Percentiles rank a stretch among this genome's conserved stretches.
phyloP scores from a whole-genome alignment of 192 early-diverging fungal species.

The Obelidium mucronatum region DNA sequence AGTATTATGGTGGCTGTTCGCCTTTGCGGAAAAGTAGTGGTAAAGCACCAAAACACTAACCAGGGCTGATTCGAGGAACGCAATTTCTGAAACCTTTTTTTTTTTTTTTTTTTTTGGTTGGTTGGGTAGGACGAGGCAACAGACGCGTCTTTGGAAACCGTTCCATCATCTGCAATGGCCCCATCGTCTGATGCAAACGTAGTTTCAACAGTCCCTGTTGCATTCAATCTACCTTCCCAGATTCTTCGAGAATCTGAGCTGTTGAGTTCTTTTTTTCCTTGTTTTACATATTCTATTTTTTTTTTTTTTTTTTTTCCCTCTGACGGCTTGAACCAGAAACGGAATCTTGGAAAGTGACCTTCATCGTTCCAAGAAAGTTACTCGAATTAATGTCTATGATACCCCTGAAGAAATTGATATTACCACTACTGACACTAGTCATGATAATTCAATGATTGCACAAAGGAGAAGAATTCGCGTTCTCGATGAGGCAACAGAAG shows the following conservation, averaged over 20 bases:
- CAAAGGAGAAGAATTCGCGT: no score
- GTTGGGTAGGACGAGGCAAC: no score
- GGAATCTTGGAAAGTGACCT: slow-evolving; percentile 29
- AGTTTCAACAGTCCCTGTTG: slow-evolving; percentile 43
- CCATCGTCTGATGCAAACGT: no score
- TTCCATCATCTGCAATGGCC: no score
- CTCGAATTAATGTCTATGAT: slow-evolving; percentile 72
- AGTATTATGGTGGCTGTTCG: slow-evolving; percentile 77
- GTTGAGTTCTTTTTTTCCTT: slow-evolving; percentile 19
- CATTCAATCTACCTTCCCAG: slow-evolving; percentile 28
- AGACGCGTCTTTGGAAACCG: no score
- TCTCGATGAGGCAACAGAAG: no score
- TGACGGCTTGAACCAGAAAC: no score
- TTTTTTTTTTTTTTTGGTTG: no score
- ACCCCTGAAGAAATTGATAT: slow-evolving; percentile 74
- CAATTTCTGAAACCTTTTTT: slow-evolving; percentile 62
- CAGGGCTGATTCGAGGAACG: slow-evolving; percentile 55
- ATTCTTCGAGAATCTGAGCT: slow-evolving; percentile 28
- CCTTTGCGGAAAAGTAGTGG: slow-evolving; percentile 66
- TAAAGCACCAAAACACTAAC: slow-evolving; percentile 31
- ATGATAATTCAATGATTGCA: no score
- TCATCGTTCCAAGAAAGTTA: slow-evolving; percentile 2
- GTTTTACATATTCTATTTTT: no score
- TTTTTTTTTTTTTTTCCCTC: no score
- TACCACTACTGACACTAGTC: neutral